Percentiles rank a stretch among this genome's conserved stretches.
phyloP scores from a whole-genome alignment of 441 rosid genomes.

The Eugenia klotzschiana region DNA sequence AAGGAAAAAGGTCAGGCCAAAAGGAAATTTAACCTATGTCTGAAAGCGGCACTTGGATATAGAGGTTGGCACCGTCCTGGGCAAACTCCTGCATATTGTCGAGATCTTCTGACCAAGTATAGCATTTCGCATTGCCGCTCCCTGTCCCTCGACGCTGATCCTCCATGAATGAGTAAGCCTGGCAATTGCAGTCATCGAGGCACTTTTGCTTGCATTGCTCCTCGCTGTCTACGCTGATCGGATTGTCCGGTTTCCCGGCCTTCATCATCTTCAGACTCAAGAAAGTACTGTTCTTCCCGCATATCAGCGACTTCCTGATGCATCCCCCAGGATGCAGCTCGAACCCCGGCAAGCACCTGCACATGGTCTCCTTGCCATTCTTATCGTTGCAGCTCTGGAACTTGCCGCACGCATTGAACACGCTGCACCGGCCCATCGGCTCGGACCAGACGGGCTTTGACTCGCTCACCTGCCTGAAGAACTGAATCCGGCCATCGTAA shows the following conservation, averaged over 20 bases:
- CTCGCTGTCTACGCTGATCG: fast-evolving
- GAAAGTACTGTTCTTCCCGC: neutral
- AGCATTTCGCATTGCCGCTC: fast-evolving
- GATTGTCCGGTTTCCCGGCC: neutral
- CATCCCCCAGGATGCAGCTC: neutral
- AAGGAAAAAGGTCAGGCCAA: neutral
- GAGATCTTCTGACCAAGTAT: neutral
- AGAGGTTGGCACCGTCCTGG: neutral
- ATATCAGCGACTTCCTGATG: neutral
- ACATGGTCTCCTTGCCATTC: neutral
- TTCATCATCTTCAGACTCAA: neutral
- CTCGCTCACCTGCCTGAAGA: fast-evolving
- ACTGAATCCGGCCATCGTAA: neutral
- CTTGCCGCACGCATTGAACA: neutral
- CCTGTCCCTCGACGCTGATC: fast-evolving
- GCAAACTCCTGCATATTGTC: neutral
- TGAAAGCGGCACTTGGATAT: neutral
- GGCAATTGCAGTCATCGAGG: neutral
- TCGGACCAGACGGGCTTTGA: fast-evolving
- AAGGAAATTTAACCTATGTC: neutral
- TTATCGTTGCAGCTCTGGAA: neutral
- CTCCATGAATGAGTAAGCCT: neutral
- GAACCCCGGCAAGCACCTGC: neutral
- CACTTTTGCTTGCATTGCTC: neutral
- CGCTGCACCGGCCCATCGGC: fast-evolving